Evolutionary conservation across 2,329 filamentous ascomycete species (phyloP).

Genomic region (Colletotrichum zoysiae): DNA sequence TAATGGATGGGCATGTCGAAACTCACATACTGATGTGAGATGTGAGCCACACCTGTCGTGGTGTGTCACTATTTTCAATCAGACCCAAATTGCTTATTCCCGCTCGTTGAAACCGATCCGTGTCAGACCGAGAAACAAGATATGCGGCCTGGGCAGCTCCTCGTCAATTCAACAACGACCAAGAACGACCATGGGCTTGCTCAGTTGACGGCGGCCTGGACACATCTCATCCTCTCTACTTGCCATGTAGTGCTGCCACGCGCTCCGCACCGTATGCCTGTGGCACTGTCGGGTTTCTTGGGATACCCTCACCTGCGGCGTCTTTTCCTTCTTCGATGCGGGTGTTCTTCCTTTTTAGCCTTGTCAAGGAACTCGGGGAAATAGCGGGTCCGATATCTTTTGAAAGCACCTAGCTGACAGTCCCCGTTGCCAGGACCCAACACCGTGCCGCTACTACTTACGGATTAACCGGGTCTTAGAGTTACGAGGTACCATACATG

Average conservation of each 20-base stretch:
- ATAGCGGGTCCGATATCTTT: background rate
- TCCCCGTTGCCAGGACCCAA: background rate
- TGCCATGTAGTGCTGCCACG: background rate
- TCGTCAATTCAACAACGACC: background rate
- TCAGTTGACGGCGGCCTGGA: background rate
- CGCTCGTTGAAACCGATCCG: background rate
- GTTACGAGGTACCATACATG: background rate
- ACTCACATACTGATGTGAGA: too few species aligned
- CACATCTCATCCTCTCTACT: background rate
- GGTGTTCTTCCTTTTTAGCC: too few species aligned
- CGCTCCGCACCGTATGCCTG: background rate
- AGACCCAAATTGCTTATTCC: background rate
- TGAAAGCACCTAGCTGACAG: background rate
- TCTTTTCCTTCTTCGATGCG: background rate
- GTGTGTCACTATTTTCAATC: background rate
- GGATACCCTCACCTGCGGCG: background rate
- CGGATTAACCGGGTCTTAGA: background rate
- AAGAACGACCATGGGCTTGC: background rate
- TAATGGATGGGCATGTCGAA: background rate
- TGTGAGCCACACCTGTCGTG: background rate
- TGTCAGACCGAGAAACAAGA: background rate
- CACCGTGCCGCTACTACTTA: background rate
- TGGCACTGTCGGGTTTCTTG: background rate
- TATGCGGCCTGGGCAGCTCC: too few species aligned
- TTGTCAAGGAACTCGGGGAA: background rate